Percentiles rank a stretch among this genome's conserved stretches.
Evolutionary conservation across 2,329 filamentous ascomycete species (phyloP).

Genomic region (Cytospora schulzeri): DNA sequence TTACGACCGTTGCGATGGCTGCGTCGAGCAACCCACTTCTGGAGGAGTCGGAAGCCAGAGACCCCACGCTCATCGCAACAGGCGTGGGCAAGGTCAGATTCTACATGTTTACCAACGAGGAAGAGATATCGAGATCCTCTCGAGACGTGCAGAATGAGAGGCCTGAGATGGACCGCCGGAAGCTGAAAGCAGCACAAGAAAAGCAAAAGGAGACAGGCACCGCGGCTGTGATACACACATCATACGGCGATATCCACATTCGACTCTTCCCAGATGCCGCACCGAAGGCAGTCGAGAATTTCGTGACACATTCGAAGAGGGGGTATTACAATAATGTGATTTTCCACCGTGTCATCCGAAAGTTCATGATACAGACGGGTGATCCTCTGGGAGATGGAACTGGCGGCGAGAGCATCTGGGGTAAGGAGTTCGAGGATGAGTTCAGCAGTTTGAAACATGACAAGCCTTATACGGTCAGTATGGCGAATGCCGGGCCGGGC

Average conservation of each 20-base stretch:
- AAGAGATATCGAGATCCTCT: conserved; percentile 77
- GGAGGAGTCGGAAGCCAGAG: conserved; percentile 85
- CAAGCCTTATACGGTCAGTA: conserved; percentile 93
- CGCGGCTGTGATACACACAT: conserved; percentile 86
- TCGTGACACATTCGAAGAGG: conserved; percentile 84
- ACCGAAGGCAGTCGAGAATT: conserved; percentile 95
- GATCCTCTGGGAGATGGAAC: conserved; percentile 88
- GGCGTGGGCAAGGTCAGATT: conserved; percentile 87
- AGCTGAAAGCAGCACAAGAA: conserved; percentile 57
- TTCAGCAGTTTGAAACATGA: conserved; percentile 91
- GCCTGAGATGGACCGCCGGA: conserved; percentile 64
- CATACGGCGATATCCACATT: conserved; percentile 89
- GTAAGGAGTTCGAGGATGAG: conserved; percentile 89
- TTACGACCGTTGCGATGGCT: conserved; percentile 96
- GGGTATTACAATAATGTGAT: conserved; percentile 98
- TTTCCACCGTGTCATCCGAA: conserved; percentile 94
- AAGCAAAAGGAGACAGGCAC: conserved; percentile 74
- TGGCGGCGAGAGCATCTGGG: conserved; percentile 90
- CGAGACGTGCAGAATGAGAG: conserved; percentile 96
- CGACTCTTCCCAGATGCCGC: conserved; percentile 91
- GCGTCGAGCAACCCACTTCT: conserved; percentile 91
- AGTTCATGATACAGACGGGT: conserved; percentile 95
- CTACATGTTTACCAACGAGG: conserved; percentile 96
- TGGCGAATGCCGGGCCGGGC: conserved; percentile 95
- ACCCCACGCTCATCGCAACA: conserved; percentile 85